phyloP scores from a whole-genome alignment of 768 basidiomycete genomes.

The Strobilomyces dryophilus region DNA sequence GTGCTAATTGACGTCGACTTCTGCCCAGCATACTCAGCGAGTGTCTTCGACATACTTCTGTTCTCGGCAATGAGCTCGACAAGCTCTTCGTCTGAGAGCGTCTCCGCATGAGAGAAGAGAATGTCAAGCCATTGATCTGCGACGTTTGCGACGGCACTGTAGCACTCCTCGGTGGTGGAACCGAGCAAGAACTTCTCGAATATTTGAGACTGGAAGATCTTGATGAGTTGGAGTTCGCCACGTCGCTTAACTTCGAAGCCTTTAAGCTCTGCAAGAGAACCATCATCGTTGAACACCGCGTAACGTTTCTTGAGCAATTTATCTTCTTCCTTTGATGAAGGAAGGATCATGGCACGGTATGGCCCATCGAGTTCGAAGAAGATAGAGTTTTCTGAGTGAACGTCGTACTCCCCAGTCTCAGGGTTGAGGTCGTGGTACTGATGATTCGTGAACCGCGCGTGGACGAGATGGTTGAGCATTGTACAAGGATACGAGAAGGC shows the following conservation, averaged over 20 bases:
- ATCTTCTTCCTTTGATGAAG: constrained; percentile 98
- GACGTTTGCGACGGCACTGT: constrained; percentile 86
- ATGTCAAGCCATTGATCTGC: constrained; percentile 98
- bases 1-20: constrained; percentile 99
- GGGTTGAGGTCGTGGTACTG: constrained; percentile 94
- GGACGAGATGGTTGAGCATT: constrained; percentile 98
- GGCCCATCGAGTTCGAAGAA: constrained; percentile 99
- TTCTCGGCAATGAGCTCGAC: constrained; percentile 99
- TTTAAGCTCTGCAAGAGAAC: constrained; percentile 95
- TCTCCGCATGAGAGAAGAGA: constrained; percentile 82
- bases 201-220: constrained; percentile 97
- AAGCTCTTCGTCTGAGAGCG: constrained; percentile 83
- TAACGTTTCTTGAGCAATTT: constrained; percentile 98
- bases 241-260: constrained; percentile 99
- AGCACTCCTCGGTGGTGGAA: constrained; percentile 91
- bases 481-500: constrained; percentile 96
- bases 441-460: constrained; percentile 93
- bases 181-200: constrained; percentile 98
- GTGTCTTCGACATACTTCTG: constrained; percentile 93
- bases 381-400: constrained; percentile 96
- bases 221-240: constrained; percentile 97
- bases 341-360: constrained; percentile 98
- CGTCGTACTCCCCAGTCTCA: constrained; percentile 75
- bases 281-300: constrained; percentile 98
- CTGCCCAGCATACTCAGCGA: constrained; percentile 93